Evolutionary conservation across 2,329 filamentous ascomycete species (phyloP), one percentile per base, ranked within the genome.

Genomic region (Fusarium nurragi): DNA sequence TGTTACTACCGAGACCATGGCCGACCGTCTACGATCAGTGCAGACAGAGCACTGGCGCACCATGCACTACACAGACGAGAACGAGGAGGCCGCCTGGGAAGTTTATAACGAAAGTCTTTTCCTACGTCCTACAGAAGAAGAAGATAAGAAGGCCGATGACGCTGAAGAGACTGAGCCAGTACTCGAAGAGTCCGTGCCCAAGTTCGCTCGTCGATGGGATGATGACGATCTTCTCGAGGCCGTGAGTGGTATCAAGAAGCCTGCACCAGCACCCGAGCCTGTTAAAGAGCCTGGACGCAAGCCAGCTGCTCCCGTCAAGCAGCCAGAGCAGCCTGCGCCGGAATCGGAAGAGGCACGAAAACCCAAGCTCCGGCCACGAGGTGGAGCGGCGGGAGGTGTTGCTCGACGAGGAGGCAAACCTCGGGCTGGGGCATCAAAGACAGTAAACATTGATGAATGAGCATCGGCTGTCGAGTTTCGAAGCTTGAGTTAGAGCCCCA

Each of bases 1-100:
- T 14, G 81, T 87, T 53, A 83, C 87, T 13, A 88, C 86, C 22
- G 86, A 91, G 67, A 94, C 88, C 32, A 95, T 90, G 81, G 89
- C 86, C 62, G 85, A 90, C 72, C 87, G 93, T 26, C 85, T 98
- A 65, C 87, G 90, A 69, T 80, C 84, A 40, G 93, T 96, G 39
- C 91, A 96, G 79, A 86, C 88, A 49, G 94, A 99, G 75, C 81
- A 84, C 54, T 99, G 95, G 95, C 86, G 87, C 65, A 86, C 84
- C 61, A 85, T 97, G 76, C 83, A 87, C 61, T 97, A 94, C 81
- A 84, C 90, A 48, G 92, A 97, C 74, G 92, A 96, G 76, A 90
- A 95, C 72, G 87, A 88, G 53, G 84, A 88, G 64, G 85, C 87
- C 56, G 89, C 93, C 5, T 97, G 92, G 87, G 84, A 87, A 26